phyloP scores from a whole-genome alignment of 257 asterid species.

The Echites panduratus region DNA sequence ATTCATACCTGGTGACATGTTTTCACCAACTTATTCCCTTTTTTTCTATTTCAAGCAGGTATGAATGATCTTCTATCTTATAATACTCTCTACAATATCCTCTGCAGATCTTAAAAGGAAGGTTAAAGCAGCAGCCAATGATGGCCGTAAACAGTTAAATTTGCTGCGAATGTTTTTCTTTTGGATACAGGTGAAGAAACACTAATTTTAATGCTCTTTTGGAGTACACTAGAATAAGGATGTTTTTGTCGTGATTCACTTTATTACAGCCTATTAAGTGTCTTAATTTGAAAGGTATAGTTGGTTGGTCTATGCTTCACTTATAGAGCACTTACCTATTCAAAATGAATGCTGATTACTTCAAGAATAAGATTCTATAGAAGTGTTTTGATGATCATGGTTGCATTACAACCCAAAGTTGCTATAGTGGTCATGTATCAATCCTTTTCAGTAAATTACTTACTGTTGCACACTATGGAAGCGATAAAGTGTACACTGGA shows the following conservation, averaged over 20 bases:
- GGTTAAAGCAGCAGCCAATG: slow-evolving; percentile 10
- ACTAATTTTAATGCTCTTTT: background rate
- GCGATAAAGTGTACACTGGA: too few relatives aligned
- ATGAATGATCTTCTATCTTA: background rate
- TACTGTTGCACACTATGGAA: too few relatives aligned
- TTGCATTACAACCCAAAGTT: background rate
- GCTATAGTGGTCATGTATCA: background rate
- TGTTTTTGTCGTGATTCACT: background rate
- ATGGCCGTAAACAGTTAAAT: slow-evolving; percentile 21
- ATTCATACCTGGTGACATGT: background rate
- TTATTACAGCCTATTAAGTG: background rate
- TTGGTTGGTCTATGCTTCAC: too few relatives aligned
- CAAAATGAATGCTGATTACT: too few relatives aligned
- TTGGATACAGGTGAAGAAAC: slow-evolving; percentile 26
- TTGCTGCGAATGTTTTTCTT: slow-evolving; percentile 30
- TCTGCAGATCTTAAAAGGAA: slow-evolving; percentile 18
- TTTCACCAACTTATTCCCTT: background rate
- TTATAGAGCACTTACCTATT: too few relatives aligned
- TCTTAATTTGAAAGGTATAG: too few relatives aligned
- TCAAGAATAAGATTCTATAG: too few relatives aligned
- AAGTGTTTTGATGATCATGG: background rate
- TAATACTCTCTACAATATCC: background rate
- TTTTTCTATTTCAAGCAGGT: background rate
- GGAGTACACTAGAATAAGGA: background rate
- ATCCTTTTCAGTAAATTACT: too few relatives aligned